phyloP scores from a whole-genome alignment of 2,329 filamentous ascomycete genomes.

The Diplodia sapinea region DNA sequence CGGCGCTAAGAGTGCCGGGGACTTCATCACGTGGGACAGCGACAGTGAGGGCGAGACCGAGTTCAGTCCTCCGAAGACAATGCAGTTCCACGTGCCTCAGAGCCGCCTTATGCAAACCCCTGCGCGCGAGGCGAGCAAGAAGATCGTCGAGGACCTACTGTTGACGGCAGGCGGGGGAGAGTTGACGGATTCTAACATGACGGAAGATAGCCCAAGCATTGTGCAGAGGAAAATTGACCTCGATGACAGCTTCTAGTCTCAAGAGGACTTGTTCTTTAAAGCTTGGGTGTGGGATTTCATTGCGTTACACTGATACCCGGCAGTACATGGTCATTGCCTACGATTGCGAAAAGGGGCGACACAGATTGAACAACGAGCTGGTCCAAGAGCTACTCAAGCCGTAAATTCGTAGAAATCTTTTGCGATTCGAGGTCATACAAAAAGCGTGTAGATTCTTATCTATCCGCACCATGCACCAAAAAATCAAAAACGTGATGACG shows the following conservation, averaged over 20 bases:
- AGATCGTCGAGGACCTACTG: constrained; percentile 81
- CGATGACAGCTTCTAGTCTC: constrained; percentile 54
- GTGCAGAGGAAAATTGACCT: constrained; percentile 53
- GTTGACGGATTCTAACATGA: constrained; percentile 56
- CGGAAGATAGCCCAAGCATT: constrained; percentile 55
- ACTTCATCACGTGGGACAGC: constrained; percentile 66
- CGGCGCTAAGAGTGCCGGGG: constrained; percentile 1
- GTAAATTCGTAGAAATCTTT: neutral
- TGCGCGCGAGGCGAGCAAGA: constrained; percentile 77
- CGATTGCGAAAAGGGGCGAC: neutral
- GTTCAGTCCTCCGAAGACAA: constrained; percentile 91
- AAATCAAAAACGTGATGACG: neutral
- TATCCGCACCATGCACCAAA: neutral
- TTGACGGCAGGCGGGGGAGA: constrained; percentile 71
- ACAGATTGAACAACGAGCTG: neutral
- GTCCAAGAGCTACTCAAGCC: neutral
- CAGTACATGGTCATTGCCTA: neutral
- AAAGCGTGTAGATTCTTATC: neutral
- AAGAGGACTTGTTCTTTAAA: neutral
- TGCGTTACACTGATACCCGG: constrained; percentile 1
- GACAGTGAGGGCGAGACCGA: constrained; percentile 64
- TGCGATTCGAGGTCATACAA: neutral
- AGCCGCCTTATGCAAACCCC: constrained; percentile 81
- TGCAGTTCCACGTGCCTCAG: constrained; percentile 81
- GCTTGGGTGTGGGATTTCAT: neutral